Base-by-base conservation (phyloP, 2,329 filamentous ascomycete species). In the Cercospora sp. region DNA sequence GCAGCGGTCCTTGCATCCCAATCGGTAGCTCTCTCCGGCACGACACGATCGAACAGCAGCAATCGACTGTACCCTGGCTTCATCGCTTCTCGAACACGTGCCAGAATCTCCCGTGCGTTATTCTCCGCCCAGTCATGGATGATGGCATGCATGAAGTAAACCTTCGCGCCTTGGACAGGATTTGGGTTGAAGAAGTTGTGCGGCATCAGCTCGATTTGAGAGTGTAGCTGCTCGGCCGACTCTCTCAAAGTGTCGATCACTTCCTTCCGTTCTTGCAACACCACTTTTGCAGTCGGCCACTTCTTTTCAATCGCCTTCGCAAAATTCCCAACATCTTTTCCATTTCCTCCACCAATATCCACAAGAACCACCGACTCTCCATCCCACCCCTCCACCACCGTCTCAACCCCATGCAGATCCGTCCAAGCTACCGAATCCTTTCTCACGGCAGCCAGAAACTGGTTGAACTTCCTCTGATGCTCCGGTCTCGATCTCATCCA, bases 131-230 rank as follows among this genome's bases (percentile, higher is more conserved):
- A 75, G 61, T 76, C 71, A 64, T 75, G 73, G 26, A 76, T 43
- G 43, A 76, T 63, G 21, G 68, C 62, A 45, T 71, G 72, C 30
- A 75, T 40, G 65, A 73, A 75, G 63, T 76, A 76, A 4, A 77
- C 70, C 60, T 77, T 74, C 8, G 79, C 79, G 37, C 69, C 67
- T 32, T 67, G 65, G 4, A 72, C 30, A 1, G 70, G 70, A 24
- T 74, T 72, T 13, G 61, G 2, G 3, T 53, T 30, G 61, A 73
- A 72, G 65, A 74, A 73, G 43, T 75, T 69, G 51, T 72, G 65
- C 6, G 65, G n/a, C 24, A 68, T 28, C 10, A 63, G 28, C 21
- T 69, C 63, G 7, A 73, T 55, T 9, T 63, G 49, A 45, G 43
- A 13, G 26, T 49, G 60, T 10, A 61, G 10, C 4, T 51, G 18